These are phyloP conservation scores for Turritis glabra DNA, from an alignment of 345 rosid species.

Conservation along the genomic window DNA sequence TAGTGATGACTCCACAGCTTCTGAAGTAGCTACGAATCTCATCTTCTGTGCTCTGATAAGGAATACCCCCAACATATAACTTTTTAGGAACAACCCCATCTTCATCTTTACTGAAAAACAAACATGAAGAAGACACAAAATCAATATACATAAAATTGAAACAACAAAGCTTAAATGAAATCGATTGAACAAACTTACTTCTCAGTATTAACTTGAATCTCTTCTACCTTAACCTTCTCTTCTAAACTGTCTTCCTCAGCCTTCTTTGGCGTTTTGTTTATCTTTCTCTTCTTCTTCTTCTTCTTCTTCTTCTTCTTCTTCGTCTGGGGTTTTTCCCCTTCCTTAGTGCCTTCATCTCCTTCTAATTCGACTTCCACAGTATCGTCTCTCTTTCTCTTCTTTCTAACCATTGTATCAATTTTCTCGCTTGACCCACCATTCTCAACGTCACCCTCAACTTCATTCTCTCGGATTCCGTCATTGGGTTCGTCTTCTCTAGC, in stretches of 20 bases:
- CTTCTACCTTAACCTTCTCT: slow-evolving; percentile 36
- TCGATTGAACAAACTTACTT: slow-evolving; percentile 30
- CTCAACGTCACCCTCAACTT: slow-evolving; percentile 1
- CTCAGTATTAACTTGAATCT: slow-evolving; percentile 25
- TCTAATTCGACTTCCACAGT: slow-evolving; percentile 22
- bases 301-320: slow-evolving; percentile 22
- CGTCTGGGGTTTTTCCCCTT: slow-evolving; percentile 29
- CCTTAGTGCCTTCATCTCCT: slow-evolving; percentile 22
- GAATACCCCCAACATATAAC: slow-evolving; percentile 92
- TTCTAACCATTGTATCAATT: slow-evolving; percentile 29
- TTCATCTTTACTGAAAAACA: slow-evolving; percentile 50
- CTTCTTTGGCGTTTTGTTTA: slow-evolving; percentile 31
- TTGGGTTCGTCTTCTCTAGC: slow-evolving; percentile 21
- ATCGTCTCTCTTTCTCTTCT: slow-evolving; percentile 42
- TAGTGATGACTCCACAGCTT: slow-evolving; percentile 75
- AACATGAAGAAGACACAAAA: not conserved
- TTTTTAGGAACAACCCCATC: slow-evolving; percentile 52
- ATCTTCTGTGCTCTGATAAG: slow-evolving; percentile 77
- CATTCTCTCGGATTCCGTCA: not conserved
- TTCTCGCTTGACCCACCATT: slow-evolving; percentile 14
- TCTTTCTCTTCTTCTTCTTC: slow-evolving; percentile 30
- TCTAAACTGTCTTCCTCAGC: slow-evolving; percentile 33
- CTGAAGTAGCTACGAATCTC: slow-evolving; percentile 84
- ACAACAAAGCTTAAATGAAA: not conserved
- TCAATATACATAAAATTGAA: not conserved